Evolutionary conservation across 495 filamentous ascomycete species (phyloP), one percentile per base, ranked within the genome.

Genomic region (Lasiosphaeris hirsuta): DNA sequence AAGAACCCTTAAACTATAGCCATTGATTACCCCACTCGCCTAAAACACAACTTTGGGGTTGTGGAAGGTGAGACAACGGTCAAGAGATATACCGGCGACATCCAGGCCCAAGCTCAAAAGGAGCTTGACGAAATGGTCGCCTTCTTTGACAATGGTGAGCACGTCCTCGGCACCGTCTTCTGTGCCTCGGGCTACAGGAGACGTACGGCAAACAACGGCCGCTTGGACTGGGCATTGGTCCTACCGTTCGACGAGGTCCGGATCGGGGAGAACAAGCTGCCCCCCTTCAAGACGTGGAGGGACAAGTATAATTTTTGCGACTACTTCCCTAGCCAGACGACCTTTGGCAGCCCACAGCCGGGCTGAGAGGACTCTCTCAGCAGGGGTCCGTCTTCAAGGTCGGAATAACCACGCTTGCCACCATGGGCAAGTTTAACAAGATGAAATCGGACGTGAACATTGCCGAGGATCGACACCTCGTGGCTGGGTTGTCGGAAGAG

Each of bases 221-320:
- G 43, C n/a, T 45, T 45, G 43, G 43, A 45, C 17, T 45, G 43
- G 43, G 43, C 43, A 15, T 17, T 45, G n/a, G 18, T 45, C 43
- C 13, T 13, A 15, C 43, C 43, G 43, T 3, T 19, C 43, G 17
- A 14, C 17, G 13, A 45, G 23, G 23, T 5, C 9, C 43, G 43
- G 13, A 19, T 45, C 9, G 43, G 43, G 17, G 17, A 45, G 13
- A 45, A 45, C 43, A 45, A 13, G 13, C 43, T 45, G 17, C 43
- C 43, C 43, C 18, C 43, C 3, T 10, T 14, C 4, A 14, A 10
- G 13, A 17, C 3, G 13, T 45, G 43, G 43, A n/a, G 18, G 17
- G 43, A 14, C 9, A 45, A 45, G 43, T 45, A 15, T n/a, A 17
- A 45, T 14, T 14, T 14, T 14, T 13, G 17, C 13, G 43, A 45